phyloP scores from a whole-genome alignment of 106 monocot species.

The Dactylorhiza incarnata region DNA sequence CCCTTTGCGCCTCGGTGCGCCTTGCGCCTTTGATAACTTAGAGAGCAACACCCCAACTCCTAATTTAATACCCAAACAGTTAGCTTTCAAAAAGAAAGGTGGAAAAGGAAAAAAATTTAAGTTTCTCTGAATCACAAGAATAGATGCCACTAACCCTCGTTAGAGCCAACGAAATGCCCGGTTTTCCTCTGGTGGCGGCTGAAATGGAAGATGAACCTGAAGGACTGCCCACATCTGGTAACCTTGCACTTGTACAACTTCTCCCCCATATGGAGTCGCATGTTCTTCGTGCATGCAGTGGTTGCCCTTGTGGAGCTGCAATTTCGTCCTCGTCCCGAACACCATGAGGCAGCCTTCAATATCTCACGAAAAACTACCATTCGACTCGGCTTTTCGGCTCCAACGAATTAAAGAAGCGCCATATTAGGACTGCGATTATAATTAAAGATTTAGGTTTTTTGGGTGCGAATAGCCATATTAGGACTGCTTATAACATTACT shows the following conservation, averaged over 20 bases:
- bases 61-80: not conserved
- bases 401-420: not conserved
- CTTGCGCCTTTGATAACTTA: no score
- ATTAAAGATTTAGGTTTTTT: no score
- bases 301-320: constrained; percentile 33
- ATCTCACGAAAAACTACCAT: constrained; percentile 19
- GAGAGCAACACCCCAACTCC: not conserved
- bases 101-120: not conserved
- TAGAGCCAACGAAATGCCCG: constrained; percentile 20
- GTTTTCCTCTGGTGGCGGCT: constrained; percentile 60
- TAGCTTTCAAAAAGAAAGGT: not conserved
- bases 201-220: constrained; percentile 60
- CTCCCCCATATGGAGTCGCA: constrained; percentile 60
- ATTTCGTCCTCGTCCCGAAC: constrained; percentile 29
- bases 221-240: constrained; percentile 46
- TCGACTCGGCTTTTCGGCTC: not conserved
- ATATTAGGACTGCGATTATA: no score
- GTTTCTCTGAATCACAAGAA: not conserved
- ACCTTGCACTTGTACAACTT: constrained; percentile 46
- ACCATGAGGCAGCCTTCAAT: constrained; percentile 35
- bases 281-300: constrained; percentile 28
- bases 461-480: no score
- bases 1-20: no score
- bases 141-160: not conserved
- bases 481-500: no score